Conservation (phyloP, 306 rosid species). For the Malus sieversii region DNA sequence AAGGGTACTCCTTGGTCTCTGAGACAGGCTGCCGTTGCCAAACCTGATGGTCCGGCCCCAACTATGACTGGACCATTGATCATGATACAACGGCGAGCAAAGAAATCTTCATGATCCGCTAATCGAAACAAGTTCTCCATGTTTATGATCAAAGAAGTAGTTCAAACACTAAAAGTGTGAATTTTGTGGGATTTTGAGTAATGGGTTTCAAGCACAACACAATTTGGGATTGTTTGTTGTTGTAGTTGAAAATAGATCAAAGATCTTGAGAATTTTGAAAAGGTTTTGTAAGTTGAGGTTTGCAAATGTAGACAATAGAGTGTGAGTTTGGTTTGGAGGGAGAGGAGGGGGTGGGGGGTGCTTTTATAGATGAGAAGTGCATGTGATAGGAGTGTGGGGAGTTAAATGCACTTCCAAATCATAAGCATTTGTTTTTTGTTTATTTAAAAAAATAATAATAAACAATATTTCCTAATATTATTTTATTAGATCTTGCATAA, state of each 20-base stretch:
- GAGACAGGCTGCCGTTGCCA: slow-evolving; percentile 91
- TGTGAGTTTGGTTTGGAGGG: slow-evolving; percentile 41
- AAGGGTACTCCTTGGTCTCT: slow-evolving; percentile 80
- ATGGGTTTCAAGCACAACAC: not conserved
- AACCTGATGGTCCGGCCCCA: slow-evolving; percentile 93
- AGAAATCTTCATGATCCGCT: slow-evolving; percentile 36
- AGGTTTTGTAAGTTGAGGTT: not conserved
- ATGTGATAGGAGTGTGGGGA: slow-evolving; percentile 32
- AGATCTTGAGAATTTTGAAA: not conserved
- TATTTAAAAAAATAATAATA: not conserved
- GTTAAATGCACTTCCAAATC: slow-evolving; percentile 33
- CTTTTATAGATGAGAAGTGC: slow-evolving; percentile 52
- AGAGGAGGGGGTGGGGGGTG: slow-evolving; percentile 17
- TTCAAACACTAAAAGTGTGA: not conserved
- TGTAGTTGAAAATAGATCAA: not conserved
- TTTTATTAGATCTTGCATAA: slow-evolving; percentile 36
- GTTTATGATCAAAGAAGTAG: not conserved
- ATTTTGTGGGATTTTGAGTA: not conserved
- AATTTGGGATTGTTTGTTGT: not conserved
- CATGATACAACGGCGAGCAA: slow-evolving; percentile 59
- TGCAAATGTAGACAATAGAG: slow-evolving; percentile 14
- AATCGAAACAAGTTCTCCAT: slow-evolving; percentile 68
- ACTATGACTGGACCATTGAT: slow-evolving; percentile 83
- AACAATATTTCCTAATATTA: slow-evolving; percentile 25
- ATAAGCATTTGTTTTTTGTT: slow-evolving; percentile 11